Base-by-base conservation (phyloP, 192 early-diverging fungal genomes). In the Entomortierella beljakovae region DNA sequence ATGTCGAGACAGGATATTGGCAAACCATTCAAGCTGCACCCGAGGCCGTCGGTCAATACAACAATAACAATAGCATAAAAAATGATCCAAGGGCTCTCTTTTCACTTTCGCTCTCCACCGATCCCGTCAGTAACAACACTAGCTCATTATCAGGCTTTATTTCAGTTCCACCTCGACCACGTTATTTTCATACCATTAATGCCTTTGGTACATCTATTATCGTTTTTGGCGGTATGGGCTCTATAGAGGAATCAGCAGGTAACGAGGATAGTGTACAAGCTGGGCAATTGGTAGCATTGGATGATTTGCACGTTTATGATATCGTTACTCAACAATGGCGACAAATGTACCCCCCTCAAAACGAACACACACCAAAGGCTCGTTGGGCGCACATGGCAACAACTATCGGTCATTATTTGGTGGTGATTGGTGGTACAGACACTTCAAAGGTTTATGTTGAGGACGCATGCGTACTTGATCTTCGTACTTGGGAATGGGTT, bases 401-500 rank as follows among this genome's bases (percentile, higher is more conserved):
- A 3, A 59, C 70, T 31, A 54, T 79, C 13, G 74, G 55, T 26
- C 74, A 79, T 25, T 79, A 25, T 40, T 34, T 79, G 38, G 50
- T 79, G 16, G 61, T 79, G 22, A 79, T 79, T 69, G 74, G 74
- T 16, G 74, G 74, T 29, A 79, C 74, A 54, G 74, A 79, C 18
- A 69, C 74, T 5, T 29, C 15, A 48, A 79, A 79, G 50, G 61
- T 31, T 16, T 79, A 79, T 51, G 61, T 79, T 16, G 66, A 79
- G 56, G 67, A 79, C 50, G 74, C 74, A 29, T 79, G 74, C 51
- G 61, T 69, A 1, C 61, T 79, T n/a, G 74, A 79, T 26, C 56
- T 79, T 6, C 66, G 59, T 49, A 69, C 74, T 18, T 79, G 74
- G 74, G 66, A 79, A 49, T 79, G 74, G 74, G 74, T 79, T n/a